A percentile compares a stretch with the other conserved stretches of the same genome.
Evolutionary conservation across 768 basidiomycete species (phyloP).

Genomic region (Chalciporus piperatus): DNA sequence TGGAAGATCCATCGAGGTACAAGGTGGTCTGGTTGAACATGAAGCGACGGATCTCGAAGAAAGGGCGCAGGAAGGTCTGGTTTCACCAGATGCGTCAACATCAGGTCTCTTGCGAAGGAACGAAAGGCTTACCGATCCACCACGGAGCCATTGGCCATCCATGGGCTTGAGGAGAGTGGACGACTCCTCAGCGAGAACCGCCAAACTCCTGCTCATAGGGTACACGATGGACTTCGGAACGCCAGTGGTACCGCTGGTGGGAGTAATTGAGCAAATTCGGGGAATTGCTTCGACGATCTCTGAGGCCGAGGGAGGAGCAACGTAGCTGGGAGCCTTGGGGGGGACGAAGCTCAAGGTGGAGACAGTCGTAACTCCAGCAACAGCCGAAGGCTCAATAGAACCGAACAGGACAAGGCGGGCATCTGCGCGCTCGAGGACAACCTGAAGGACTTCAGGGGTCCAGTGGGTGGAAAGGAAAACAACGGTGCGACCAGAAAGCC

Average conservation of each 20-base stretch:
- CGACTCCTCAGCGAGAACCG: conserved; percentile 26
- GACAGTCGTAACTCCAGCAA: conserved; percentile 9
- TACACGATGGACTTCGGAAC: conserved; percentile 32
- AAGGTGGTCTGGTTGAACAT: conserved; percentile 33
- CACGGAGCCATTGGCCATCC: conserved; percentile 33
- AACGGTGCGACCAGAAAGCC: conserved; percentile 29
- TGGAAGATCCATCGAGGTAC: conserved; percentile 26
- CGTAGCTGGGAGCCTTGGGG: conserved; percentile 9
- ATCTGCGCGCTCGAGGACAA: conserved; percentile 20
- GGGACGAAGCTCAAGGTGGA: conserved; percentile 20
- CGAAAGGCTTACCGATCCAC: conserved; percentile 22
- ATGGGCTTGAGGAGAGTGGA: conserved; percentile 27
- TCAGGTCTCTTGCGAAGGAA: background rate
- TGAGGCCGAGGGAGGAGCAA: conserved; percentile 10
- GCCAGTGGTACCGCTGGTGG: conserved; percentile 28
- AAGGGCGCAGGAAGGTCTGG: conserved; percentile 27
- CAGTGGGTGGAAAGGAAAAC: conserved; percentile 26
- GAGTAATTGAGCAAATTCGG: conserved; percentile 17
- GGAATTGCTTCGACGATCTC: conserved; percentile 19
- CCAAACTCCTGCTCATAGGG: conserved; percentile 26
- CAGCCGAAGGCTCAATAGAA: conserved; percentile 8
- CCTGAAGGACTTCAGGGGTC: conserved; percentile 22
- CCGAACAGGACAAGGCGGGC: conserved; percentile 24
- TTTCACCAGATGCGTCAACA: no score
- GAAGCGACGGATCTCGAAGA: conserved; percentile 31